phyloP scores from a whole-genome alignment of 2,329 filamentous ascomycete genomes.

The Fonsecaea erecta region DNA sequence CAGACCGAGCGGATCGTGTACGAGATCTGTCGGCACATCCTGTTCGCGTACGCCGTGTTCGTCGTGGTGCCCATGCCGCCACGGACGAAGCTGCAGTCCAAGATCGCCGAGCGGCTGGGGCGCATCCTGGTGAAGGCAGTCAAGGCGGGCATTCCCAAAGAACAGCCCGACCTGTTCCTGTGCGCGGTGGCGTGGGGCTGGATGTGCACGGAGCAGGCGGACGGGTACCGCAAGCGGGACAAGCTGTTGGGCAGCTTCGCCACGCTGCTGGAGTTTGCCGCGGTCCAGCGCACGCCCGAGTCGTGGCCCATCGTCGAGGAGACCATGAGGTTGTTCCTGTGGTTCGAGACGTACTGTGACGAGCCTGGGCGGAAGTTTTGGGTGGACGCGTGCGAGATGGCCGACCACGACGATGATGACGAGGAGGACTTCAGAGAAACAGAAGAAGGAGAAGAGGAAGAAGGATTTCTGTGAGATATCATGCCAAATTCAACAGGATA shows the following conservation, averaged over 20 bases:
- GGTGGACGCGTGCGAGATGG: constrained; percentile 8
- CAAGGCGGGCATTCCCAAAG: constrained; percentile 38
- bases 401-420: no score
- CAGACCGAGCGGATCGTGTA: constrained; percentile 34
- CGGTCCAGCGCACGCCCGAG: background rate
- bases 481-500: no score
- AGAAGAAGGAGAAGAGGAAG: no score
- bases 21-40: constrained; percentile 44
- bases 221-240: constrained; percentile 8
- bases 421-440: background rate
- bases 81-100: constrained; percentile 42
- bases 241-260: constrained; percentile 10
- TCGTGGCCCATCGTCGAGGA: constrained; percentile 11
- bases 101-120: constrained; percentile 39
- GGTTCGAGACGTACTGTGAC: constrained; percentile 21
- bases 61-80: constrained; percentile 47
- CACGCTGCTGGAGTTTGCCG: constrained; percentile 4
- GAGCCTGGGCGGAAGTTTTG: constrained; percentile 15
- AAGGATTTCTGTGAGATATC: background rate
- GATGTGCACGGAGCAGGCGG: constrained; percentile 42
- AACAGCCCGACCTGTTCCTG: constrained; percentile 38
- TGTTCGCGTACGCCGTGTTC: constrained; percentile 44
- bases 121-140: constrained; percentile 37
- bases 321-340: constrained; percentile 16
- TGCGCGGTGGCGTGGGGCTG: constrained; percentile 46